A percentile compares a stretch with the other conserved stretches of the same genome.
Conservation (phyloP, 192 early-diverging fungal species). For the Coemansia sp. region DNA sequence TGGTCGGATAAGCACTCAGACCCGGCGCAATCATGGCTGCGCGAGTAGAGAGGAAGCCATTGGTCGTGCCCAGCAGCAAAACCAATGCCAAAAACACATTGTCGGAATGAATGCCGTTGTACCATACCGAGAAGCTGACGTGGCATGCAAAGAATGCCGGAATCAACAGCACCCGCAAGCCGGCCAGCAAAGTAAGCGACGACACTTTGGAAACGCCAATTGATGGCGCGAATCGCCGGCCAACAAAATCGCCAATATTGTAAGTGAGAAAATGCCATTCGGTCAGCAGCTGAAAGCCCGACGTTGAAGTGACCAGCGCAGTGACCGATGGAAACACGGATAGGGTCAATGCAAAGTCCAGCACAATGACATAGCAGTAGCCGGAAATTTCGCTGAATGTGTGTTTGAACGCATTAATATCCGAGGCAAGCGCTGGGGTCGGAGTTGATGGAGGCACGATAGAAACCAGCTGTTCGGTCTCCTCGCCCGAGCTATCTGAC, state of each 20-base stretch:
- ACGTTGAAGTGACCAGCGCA: slow-evolving; percentile 58
- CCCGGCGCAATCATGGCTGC: slow-evolving; percentile 60
- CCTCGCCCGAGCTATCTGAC: slow-evolving; percentile 8
- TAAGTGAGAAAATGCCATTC: slow-evolving; percentile 69
- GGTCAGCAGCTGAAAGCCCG: slow-evolving; percentile 33
- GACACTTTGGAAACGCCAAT: slow-evolving; percentile 21
- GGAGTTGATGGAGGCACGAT: slow-evolving; percentile 10
- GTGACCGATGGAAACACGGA: slow-evolving; percentile 75
- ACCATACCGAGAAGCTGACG: slow-evolving; percentile 55
- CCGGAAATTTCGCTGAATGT: slow-evolving; percentile 49
- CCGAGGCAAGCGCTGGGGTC: slow-evolving; percentile 8
- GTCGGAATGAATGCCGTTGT: slow-evolving; percentile 57
- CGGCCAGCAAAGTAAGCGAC: slow-evolving; percentile 46
- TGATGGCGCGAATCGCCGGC: slow-evolving; percentile 52
- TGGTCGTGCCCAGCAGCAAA: slow-evolving; percentile 59
- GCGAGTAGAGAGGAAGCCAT: slow-evolving; percentile 64
- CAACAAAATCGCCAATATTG: slow-evolving; percentile 73
- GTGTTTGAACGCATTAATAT: slow-evolving; percentile 20
- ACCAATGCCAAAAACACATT: slow-evolving; percentile 49
- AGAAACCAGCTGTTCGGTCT: slow-evolving; percentile 25
- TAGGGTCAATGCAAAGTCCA: slow-evolving; percentile 67
- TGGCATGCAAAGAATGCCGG: slow-evolving; percentile 72
- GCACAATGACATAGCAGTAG: slow-evolving; percentile 54
- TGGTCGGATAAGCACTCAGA: slow-evolving; percentile 52
- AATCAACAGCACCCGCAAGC: slow-evolving; percentile 59